Evolutionary conservation across 768 basidiomycete species (phyloP).

Genomic region (Panaeolus papilionaceus): DNA sequence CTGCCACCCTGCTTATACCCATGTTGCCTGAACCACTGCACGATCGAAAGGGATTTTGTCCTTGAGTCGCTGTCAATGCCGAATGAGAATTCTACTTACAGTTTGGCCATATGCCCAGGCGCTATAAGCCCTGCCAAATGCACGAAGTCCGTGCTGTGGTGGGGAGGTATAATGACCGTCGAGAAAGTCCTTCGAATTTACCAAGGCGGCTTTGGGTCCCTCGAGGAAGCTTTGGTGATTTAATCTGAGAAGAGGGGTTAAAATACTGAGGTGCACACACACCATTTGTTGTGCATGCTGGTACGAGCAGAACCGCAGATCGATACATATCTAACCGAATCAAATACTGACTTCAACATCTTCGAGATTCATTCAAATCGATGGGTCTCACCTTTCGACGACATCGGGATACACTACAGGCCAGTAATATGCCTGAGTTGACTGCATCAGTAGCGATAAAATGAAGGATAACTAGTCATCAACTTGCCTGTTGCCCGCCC

Average conservation of each 20-base stretch:
- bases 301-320: conserved; percentile 64
- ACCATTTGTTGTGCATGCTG: conserved; percentile 62
- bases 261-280: conserved; percentile 17
- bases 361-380: background rate
- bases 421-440: conserved; percentile 58
- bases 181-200: conserved; percentile 60
- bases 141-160: conserved; percentile 57
- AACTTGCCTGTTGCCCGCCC: conserved; percentile 57
- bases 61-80: background rate
- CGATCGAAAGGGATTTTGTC: background rate
- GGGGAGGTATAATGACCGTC: conserved; percentile 55
- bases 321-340: conserved; percentile 47
- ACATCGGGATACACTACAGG: conserved; percentile 60
- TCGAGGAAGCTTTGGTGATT: conserved; percentile 54
- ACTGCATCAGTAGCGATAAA: background rate
- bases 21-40: conserved; percentile 61
- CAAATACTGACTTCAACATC: background rate
- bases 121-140: conserved; percentile 60
- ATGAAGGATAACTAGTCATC: background rate
- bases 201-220: conserved; percentile 60
- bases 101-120: conserved; percentile 67
- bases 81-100: conserved; percentile 32
- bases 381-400: conserved; percentile 47
- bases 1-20: conserved; percentile 47
- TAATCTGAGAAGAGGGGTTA: background rate